Conservation (phyloP, 2,329 filamentous ascomycete genomes). For the Dactylonectria macrodidyma region DNA sequence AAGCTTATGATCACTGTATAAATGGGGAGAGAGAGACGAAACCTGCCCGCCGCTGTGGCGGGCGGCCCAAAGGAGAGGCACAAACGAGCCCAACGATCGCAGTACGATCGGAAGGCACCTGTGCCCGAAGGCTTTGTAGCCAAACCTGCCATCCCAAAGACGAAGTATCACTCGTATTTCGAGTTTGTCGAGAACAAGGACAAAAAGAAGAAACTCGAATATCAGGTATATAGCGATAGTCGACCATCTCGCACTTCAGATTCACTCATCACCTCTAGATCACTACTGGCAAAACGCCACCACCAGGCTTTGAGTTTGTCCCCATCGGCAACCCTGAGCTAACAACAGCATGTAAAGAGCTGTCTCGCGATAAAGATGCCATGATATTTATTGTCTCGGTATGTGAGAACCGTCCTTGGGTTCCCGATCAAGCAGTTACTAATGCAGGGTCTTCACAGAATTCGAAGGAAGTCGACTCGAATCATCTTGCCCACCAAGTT, state of each 20-base stretch:
- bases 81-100: constrained; percentile 51
- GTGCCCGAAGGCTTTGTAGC: constrained; percentile 55
- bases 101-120: constrained; percentile 53
- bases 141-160: constrained; percentile 58
- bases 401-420: constrained; percentile 46
- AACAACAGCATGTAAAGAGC: constrained; percentile 74
- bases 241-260: constrained; percentile 34
- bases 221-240: constrained; percentile 63
- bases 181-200: constrained; percentile 76
- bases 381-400: constrained; percentile 79
- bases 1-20: constrained; percentile 46
- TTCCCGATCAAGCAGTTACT: constrained; percentile 15
- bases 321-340: constrained; percentile 74
- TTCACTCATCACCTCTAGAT: constrained; percentile 60
- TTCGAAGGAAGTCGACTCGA: constrained; percentile 51
- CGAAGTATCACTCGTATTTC: constrained; percentile 74
- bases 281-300: constrained; percentile 66
- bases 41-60: constrained; percentile 48
- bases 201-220: constrained; percentile 76
- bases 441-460: constrained; percentile 43
- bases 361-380: constrained; percentile 73
- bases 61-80: constrained; percentile 55
- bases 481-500: constrained; percentile 65
- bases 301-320: constrained; percentile 75
- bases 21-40: constrained; percentile 57